A percentile compares a stretch with the other conserved stretches of the same genome.
These are phyloP conservation scores for Pyrenophora tritici-repentis DNA, from an alignment of 2,329 filamentous ascomycete species.

Conservation along the genomic window DNA sequence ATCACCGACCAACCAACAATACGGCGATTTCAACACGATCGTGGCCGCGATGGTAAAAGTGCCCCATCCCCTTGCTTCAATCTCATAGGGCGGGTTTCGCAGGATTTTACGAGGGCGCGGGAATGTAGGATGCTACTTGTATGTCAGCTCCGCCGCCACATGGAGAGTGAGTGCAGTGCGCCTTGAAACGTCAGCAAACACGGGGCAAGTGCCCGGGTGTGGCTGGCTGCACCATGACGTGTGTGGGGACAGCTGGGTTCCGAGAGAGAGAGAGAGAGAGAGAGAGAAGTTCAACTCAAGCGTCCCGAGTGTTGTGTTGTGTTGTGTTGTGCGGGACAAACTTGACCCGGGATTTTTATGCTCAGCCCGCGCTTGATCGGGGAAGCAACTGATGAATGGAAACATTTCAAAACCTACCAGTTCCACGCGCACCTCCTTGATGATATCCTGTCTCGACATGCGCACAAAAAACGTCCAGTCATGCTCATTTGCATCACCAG, in stretches of 20 bases:
- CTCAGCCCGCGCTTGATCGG: neutral
- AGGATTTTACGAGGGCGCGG: slow-evolving; percentile 44
- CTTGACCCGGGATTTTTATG: neutral
- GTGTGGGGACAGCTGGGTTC: neutral
- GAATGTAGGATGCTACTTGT: slow-evolving; percentile 51
- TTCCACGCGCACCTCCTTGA: slow-evolving; percentile 51
- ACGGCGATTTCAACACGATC: slow-evolving; percentile 51
- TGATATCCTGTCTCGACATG: slow-evolving; percentile 51
- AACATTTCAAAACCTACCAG: slow-evolving; percentile 13
- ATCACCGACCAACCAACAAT: slow-evolving; percentile 51
- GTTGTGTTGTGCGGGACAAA: neutral
- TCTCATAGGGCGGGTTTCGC: slow-evolving; percentile 47
- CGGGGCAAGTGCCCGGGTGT: neutral
- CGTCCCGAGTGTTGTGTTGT: neutral
- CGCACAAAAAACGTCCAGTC: slow-evolving; percentile 55
- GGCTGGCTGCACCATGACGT: neutral
- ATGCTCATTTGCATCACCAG: slow-evolving; percentile 44
- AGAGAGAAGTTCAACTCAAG: neutral
- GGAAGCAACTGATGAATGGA: slow-evolving; percentile 1
- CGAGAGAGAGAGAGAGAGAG: too few relatives aligned
- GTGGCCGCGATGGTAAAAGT: slow-evolving; percentile 48
- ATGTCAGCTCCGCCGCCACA: slow-evolving; percentile 4
- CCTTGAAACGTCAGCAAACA: neutral
- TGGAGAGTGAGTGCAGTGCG: neutral
- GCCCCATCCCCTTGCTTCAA: slow-evolving; percentile 51